Evolutionary conservation across 2,329 filamentous ascomycete genomes (phyloP), one percentile per base, ranked within the genome.

Genomic region (Cladosporium oxysporum): DNA sequence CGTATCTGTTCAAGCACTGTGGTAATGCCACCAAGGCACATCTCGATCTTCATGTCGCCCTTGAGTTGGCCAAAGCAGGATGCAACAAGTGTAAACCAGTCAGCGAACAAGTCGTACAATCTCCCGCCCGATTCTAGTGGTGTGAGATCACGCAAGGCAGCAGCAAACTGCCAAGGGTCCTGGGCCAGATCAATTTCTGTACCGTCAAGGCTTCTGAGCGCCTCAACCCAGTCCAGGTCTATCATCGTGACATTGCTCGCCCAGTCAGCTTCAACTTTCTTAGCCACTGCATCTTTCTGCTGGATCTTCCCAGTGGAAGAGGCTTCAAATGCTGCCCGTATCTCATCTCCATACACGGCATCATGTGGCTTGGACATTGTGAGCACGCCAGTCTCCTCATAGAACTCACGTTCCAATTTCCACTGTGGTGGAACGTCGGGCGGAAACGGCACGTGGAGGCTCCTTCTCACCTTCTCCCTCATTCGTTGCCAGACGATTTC

Each of bases 181-280:
- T 52, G 23, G 12, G 49, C 49, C 49, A 52, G 7, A 26, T 52
- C 49, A 29, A 52, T 52, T 5, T 52, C 49, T 4, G 12, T 12
- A 50, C 21, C 47, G 18, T 52, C 49, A 16, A 41, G 5, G 23
- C 18, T 58, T 23, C 29, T 28, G 1, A 23, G 11, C 12, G 23
- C 5, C 55, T 33, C 49, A 29, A 52, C 26, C 49, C 49, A 29
- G 23, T 29, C 49, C 26, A 29, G 23, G 23, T 52, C 49, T 29
- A 52, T 52, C 49, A 52, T 52, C 18, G 26, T 52, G 49, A 52
- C 26, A 52, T 52, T 52, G 14, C 50, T 53, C 50, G 50, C 50
- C 50, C 50, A 53, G 26, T 53, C 26, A 26, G 26, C 50, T n/a
- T 29, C 50, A 18, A 53, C 50, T 6, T 53, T 53, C 50, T 53